Evolutionary conservation across 2,329 filamentous ascomycete species (phyloP), one percentile per base, ranked within the genome.

Genomic region (Epichloe bromicola): DNA sequence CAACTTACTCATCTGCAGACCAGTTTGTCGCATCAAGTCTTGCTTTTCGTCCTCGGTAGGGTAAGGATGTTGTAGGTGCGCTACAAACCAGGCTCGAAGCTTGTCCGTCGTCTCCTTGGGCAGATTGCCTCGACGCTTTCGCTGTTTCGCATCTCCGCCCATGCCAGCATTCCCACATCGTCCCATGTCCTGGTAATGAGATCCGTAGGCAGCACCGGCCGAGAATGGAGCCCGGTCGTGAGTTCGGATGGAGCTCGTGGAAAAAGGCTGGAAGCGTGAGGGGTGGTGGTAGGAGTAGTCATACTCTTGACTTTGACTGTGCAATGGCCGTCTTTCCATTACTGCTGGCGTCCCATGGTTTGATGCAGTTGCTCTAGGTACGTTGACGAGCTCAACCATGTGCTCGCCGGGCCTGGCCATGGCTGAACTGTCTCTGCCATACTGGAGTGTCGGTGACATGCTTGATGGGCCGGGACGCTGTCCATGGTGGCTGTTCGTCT

Each of bases 91-190:
- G 0, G 79, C 73, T 50, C 86, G 80, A 40, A 95, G 73, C 57
- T 86, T 83, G 62, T 90, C 86, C 0, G 88, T 95, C 0, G 88
- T 87, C 50, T 89, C 85, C 63, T 94, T 94, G n/a, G 89, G 89
- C 3, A 95, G 73, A 61, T 95, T 95, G 1, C 89, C 89, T 39
- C 89, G 77, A 49, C 88, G 75, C 64, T 80, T 83, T 34, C 79
- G 70, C 57, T 74, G 74, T 63, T 76, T 79, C 53, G 61, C 68
- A 51, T 78, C 75, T 2, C 63, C 67, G 17, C 62, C 37, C 3
- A 46, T 46, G 20, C 68, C 67, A 17, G 69, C 57, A 3, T 74
- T 68, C 15, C 65, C 64, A 20, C 68, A 68, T 12, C 69, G 67
- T 56, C 69, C 64, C 53, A 69, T 71, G 34, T 76, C 70, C 15